Conservation (phyloP, 108 stramenopile genomes). For the Phaeodactylum tricornutum region DNA sequence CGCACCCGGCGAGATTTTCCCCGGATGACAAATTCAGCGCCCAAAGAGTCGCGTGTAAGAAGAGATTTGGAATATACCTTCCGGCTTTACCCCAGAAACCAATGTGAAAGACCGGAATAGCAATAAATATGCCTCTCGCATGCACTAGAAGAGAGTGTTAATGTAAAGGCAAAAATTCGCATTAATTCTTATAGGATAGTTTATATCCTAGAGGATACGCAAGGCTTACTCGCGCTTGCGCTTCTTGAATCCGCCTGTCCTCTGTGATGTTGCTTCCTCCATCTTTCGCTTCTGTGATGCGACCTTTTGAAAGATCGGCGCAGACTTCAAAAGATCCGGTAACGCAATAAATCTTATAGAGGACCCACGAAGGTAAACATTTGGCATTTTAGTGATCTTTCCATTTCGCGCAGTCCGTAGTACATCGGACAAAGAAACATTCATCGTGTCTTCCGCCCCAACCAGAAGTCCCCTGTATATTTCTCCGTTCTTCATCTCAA, state of each 20-base stretch:
- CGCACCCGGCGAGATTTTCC: constrained; percentile 96
- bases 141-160: too few species aligned
- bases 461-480: constrained; percentile 89
- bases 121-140: background rate
- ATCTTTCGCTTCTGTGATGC: constrained; percentile 86
- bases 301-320: constrained; percentile 93
- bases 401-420: constrained; percentile 74
- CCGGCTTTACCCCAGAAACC: constrained; percentile 78
- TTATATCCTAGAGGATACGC: too few species aligned
- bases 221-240: too few species aligned
- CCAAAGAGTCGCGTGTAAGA: constrained; percentile 94
- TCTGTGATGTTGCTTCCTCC: constrained; percentile 35
- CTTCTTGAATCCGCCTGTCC: constrained; percentile 4
- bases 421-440: constrained; percentile 77
- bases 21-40: constrained; percentile 98
- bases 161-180: too few species aligned
- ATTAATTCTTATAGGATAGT: too few species aligned
- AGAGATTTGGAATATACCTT: constrained; percentile 93
- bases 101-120: constrained; percentile 21
- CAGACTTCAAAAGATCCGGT: constrained; percentile 92
- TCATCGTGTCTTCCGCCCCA: constrained; percentile 97
- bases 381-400: constrained; percentile 66
- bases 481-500: constrained; percentile 96
- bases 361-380: constrained; percentile 86
- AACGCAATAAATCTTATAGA: constrained; percentile 91